Conservation (phyloP, 2,329 filamentous ascomycete species). For the Phoma sp. region DNA sequence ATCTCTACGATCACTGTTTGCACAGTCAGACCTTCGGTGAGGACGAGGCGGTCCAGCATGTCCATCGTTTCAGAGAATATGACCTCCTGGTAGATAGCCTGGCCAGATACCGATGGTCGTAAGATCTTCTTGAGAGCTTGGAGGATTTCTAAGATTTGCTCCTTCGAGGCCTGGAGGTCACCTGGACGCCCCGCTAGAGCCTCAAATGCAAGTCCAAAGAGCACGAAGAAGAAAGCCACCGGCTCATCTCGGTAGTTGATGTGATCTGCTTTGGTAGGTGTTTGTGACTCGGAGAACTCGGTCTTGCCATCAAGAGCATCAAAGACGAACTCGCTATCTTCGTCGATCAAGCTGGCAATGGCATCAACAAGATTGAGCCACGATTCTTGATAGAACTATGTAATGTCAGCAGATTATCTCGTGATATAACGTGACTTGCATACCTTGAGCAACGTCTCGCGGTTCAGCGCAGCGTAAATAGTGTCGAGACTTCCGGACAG, state of each 20-base stretch:
- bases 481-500: constrained; percentile 87
- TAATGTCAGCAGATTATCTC: constrained; percentile 11
- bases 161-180: constrained; percentile 72
- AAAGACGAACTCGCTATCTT: constrained; percentile 97
- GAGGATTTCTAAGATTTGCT: constrained; percentile 86
- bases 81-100: constrained; percentile 94
- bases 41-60: constrained; percentile 85
- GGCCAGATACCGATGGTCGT: constrained; percentile 90
- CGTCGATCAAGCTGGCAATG: constrained; percentile 94
- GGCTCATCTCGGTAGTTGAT: constrained; percentile 99
- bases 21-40: constrained; percentile 88
- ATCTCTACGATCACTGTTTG: constrained; percentile 95
- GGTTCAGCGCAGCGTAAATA: constrained; percentile 92
- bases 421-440: background rate
- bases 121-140: constrained; percentile 93
- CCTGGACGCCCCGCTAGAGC: constrained; percentile 83
- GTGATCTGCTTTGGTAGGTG: constrained; percentile 66
- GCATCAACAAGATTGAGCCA: constrained; percentile 98
- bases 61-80: constrained; percentile 99
- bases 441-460: constrained; percentile 84
- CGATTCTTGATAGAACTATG: constrained; percentile 88
- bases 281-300: constrained; percentile 42
- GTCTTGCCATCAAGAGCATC: constrained; percentile 90
- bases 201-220: constrained; percentile 96
- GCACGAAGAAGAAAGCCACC: constrained; percentile 97